These are phyloP conservation scores for Nepenthes mirabilis DNA, from an alignment of 148 eudicot genomes.

Conservation along the genomic window DNA sequence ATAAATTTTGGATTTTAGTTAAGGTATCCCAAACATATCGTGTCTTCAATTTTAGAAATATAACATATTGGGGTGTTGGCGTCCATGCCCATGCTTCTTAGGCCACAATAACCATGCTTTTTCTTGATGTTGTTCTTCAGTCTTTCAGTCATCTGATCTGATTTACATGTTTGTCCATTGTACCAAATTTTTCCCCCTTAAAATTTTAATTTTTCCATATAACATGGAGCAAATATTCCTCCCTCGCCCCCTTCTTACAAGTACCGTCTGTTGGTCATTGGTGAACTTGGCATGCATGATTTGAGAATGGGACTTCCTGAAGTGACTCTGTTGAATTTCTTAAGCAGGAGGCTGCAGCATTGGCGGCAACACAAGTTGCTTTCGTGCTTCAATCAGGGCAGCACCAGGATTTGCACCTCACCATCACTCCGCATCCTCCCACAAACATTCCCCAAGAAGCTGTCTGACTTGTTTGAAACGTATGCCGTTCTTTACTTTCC, in stretches of 20 bases:
- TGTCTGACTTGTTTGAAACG: not conserved
- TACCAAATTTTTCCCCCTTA: too few species aligned
- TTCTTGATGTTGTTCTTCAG: too few species aligned
- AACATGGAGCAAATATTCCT: not conserved
- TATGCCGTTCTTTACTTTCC: not conserved
- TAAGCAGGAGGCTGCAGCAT: constrained; percentile 60
- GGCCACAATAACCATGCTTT: too few species aligned
- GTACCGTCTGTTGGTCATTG: too few species aligned
- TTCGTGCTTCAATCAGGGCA: constrained; percentile 63
- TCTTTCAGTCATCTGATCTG: too few species aligned
- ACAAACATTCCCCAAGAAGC: constrained; percentile 8
- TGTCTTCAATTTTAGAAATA: too few species aligned
- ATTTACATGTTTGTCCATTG: too few species aligned
- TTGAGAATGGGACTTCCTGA: not conserved
- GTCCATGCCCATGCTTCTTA: too few species aligned
- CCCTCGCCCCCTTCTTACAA: not conserved
- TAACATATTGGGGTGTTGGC: too few species aligned
- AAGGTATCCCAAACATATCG: too few species aligned
- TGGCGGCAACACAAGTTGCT: constrained; percentile 63
- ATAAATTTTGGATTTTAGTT: too few species aligned
- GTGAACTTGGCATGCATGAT: too few species aligned
- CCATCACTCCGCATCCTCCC: constrained; percentile 40
- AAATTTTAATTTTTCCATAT: not conserved
- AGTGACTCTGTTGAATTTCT: not conserved
- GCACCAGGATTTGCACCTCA: constrained; percentile 50